These are phyloP conservation scores for Penicillium desertorum DNA, from an alignment of 495 filamentous ascomycete genomes.

Conservation along the genomic window DNA sequence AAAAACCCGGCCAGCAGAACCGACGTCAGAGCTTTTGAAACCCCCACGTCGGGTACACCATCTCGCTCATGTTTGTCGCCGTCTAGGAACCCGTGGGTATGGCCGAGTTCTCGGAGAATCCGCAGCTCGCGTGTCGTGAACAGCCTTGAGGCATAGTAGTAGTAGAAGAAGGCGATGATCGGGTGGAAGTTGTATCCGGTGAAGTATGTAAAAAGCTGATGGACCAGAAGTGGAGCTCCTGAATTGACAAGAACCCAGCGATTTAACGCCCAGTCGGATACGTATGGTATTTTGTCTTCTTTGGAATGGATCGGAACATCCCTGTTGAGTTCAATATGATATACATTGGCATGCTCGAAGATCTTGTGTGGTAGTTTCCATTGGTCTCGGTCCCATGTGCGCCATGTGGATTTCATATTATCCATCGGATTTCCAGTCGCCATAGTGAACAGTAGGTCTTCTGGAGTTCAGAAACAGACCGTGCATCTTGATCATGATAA, in stretches of 20 bases:
- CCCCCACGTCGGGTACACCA: constrained; percentile 31
- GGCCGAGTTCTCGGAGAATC: constrained; percentile 35
- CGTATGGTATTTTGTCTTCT: constrained; percentile 33
- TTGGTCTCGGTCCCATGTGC: constrained; percentile 20
- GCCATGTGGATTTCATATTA: constrained; percentile 44
- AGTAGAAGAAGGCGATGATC: constrained; percentile 37
- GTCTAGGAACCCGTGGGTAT: constrained; percentile 32
- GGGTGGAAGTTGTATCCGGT: constrained; percentile 32
- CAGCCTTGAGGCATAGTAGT: constrained; percentile 36
- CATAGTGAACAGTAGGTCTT: constrained; percentile 15
- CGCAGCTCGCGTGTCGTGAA: constrained; percentile 34
- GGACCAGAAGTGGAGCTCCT: constrained; percentile 25
- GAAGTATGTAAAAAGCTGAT: constrained; percentile 31
- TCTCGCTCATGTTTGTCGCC: constrained; percentile 37
- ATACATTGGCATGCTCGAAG: constrained; percentile 29
- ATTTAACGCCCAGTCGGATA: constrained; percentile 30
- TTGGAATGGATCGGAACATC: constrained; percentile 36
- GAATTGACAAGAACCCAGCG: constrained; percentile 35
- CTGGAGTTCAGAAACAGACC: neutral
- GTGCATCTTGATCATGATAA: neutral
- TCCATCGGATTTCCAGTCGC: constrained; percentile 29
- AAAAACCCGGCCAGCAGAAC: constrained; percentile 22
- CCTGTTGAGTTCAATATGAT: constrained; percentile 25
- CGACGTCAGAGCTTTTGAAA: constrained; percentile 29
- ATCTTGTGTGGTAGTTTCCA: constrained; percentile 35